Percentiles rank a stretch among this genome's conserved stretches.
These are phyloP conservation scores for Plenodomus tracheiphilus DNA, from an alignment of 2,329 filamentous ascomycete species.

Conservation along the genomic window DNA sequence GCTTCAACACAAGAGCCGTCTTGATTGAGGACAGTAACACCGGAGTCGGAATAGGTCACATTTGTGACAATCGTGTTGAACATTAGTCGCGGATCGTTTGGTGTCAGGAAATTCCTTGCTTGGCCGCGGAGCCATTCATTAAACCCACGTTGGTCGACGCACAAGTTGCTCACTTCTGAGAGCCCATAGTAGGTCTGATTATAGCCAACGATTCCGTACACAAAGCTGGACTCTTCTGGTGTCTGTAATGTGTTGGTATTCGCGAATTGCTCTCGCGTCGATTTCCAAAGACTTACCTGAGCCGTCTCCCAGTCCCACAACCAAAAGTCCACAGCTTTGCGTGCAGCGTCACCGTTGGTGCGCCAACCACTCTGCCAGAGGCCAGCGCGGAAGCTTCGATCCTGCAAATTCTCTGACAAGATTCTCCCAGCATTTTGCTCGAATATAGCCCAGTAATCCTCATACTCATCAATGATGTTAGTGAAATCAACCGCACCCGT, in stretches of 20 bases:
- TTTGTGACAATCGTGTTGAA: slow-evolving; percentile 62
- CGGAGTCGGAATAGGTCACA: slow-evolving; percentile 56
- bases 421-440: slow-evolving; percentile 60
- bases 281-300: slow-evolving; percentile 16
- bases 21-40: slow-evolving; percentile 57
- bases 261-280: not conserved
- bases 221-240: slow-evolving; percentile 60
- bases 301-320: slow-evolving; percentile 62
- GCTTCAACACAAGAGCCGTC: slow-evolving; percentile 62
- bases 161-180: slow-evolving; percentile 64
- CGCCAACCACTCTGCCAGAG: slow-evolving; percentile 66
- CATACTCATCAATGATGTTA: slow-evolving; percentile 55
- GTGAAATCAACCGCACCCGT: slow-evolving; percentile 58
- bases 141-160: slow-evolving; percentile 65
- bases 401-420: slow-evolving; percentile 63
- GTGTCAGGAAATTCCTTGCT: slow-evolving; percentile 59
- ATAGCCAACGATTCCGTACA: slow-evolving; percentile 58
- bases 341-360: slow-evolving; percentile 58
- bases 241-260: slow-evolving; percentile 29
- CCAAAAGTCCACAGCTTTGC: slow-evolving; percentile 66
- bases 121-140: slow-evolving; percentile 61
- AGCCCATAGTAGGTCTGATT: slow-evolving; percentile 67
- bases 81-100: slow-evolving; percentile 60
- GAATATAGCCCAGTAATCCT: slow-evolving; percentile 51
- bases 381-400: slow-evolving; percentile 62